A percentile compares a stretch with the other conserved stretches of the same genome.
These are phyloP conservation scores for Heritiera fomes DNA, from an alignment of 345 rosid genomes.

Conservation along the genomic window DNA sequence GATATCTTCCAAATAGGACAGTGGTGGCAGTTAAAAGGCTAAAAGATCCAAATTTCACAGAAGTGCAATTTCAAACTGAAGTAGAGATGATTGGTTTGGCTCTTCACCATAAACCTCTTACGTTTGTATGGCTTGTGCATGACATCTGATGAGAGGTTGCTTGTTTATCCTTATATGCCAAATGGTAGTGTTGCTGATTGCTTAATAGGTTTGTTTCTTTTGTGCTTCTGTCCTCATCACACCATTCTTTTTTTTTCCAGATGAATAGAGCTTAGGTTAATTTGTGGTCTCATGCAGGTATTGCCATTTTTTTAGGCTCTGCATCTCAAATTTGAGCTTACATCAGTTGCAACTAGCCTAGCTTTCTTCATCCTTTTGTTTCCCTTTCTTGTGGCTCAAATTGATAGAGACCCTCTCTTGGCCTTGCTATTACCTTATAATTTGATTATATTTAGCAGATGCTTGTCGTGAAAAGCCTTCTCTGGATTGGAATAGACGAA, in stretches of 20 bases:
- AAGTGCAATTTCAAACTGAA: slow-evolving; percentile 94
- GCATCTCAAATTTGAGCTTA: background rate
- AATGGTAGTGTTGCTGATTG: slow-evolving; percentile 96
- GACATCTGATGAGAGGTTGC: slow-evolving; percentile 80
- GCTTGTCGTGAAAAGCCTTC: slow-evolving; percentile 59
- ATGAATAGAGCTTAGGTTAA: background rate
- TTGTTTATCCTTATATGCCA: slow-evolving; percentile 96
- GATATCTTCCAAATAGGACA: slow-evolving; percentile 68
- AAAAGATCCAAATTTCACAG: slow-evolving; percentile 83
- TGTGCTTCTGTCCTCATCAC: background rate
- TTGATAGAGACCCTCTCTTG: background rate
- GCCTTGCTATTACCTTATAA: background rate
- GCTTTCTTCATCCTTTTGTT: background rate
- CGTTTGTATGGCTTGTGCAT: slow-evolving; percentile 83
- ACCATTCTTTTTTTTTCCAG: background rate
- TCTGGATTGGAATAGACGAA: slow-evolving; percentile 77
- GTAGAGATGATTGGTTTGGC: slow-evolving; percentile 99
- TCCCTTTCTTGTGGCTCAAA: background rate
- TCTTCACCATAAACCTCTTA: slow-evolving; percentile 81
- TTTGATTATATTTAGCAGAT: slow-evolving; percentile 36
- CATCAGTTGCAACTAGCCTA: background rate
- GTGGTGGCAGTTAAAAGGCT: slow-evolving; percentile 86
- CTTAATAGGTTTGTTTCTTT: slow-evolving; percentile 57
- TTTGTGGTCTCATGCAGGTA: background rate
- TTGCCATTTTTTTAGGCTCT: background rate